A percentile compares a stretch with the other conserved stretches of the same genome.
Evolutionary conservation across 2,329 filamentous ascomycete genomes (phyloP).

Genomic region (Apiospora rasikravindrae): DNA sequence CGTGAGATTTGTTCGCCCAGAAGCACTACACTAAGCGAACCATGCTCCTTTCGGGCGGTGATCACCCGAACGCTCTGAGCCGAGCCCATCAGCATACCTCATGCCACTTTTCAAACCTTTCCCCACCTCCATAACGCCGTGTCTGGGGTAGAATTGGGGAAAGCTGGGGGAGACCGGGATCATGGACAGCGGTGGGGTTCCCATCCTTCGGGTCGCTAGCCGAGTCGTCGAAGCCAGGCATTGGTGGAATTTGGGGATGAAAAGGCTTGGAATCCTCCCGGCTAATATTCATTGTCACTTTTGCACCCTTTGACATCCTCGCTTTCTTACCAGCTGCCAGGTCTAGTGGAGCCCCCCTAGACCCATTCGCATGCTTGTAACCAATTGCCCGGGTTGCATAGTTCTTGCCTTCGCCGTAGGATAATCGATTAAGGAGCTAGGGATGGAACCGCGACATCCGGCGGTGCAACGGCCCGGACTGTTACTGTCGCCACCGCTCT

Average conservation of each 20-base stretch:
- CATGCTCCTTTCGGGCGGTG: not conserved
- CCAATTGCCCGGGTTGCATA: not conserved
- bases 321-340: not conserved
- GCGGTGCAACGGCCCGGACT: not conserved
- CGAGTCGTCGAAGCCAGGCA: not conserved
- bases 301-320: not conserved
- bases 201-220: not conserved
- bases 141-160: not conserved
- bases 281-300: not conserved
- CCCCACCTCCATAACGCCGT: not conserved
- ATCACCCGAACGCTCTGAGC: not conserved
- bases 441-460: not conserved
- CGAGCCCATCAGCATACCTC: not conserved
- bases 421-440: rapidly evolving
- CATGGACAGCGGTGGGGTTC: not conserved
- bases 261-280: not conserved
- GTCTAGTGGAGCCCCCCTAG: not conserved
- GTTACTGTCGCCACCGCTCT: too few species aligned
- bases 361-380: not conserved
- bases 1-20: not conserved
- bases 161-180: not conserved
- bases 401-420: too few species aligned
- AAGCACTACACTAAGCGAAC: not conserved
- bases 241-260: not conserved
- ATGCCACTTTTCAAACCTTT: not conserved